Conservation (phyloP, 305 asterid species). For the Plantago coronopus region DNA sequence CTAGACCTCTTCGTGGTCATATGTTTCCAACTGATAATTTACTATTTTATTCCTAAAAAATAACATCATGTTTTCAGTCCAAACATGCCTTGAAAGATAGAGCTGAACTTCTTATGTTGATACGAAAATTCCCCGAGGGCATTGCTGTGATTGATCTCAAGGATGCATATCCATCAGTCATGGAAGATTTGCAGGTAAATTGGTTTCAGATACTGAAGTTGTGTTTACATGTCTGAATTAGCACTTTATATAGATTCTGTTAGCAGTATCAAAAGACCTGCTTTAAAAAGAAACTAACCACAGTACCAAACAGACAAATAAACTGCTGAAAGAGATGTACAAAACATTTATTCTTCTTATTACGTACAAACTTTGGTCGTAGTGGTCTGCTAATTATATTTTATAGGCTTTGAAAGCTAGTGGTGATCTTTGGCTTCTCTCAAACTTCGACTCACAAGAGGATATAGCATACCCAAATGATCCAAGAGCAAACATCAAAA, state of each 20-base stretch:
- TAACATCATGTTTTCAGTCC: slow-evolving; percentile 43
- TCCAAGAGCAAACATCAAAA: slow-evolving; percentile 60
- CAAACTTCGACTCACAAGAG: slow-evolving; percentile 85
- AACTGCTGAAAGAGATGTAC: too few species aligned
- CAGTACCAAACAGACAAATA: too few species aligned
- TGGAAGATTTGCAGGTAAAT: slow-evolving; percentile 89
- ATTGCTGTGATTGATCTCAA: slow-evolving; percentile 84
- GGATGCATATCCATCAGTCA: slow-evolving; percentile 79
- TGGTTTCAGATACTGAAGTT: background rate
- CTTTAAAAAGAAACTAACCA: too few species aligned
- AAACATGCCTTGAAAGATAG: slow-evolving; percentile 75
- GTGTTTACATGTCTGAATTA: too few species aligned
- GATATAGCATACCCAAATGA: slow-evolving; percentile 94
- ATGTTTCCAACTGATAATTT: background rate
- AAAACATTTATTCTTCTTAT: too few species aligned
- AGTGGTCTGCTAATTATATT: slow-evolving; percentile 4
- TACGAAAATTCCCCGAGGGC: slow-evolving; percentile 70
- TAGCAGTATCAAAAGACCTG: background rate
- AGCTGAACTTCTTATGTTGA: slow-evolving; percentile 55
- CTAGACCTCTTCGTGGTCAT: background rate
- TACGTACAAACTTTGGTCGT: background rate
- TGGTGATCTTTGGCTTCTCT: slow-evolving; percentile 77
- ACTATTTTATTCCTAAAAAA: background rate
- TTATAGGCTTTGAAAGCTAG: slow-evolving; percentile 68
- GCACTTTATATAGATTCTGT: background rate